Evolutionary conservation across 352 stramenopile genomes (phyloP).

Genomic region (Globisporangium solare): DNA sequence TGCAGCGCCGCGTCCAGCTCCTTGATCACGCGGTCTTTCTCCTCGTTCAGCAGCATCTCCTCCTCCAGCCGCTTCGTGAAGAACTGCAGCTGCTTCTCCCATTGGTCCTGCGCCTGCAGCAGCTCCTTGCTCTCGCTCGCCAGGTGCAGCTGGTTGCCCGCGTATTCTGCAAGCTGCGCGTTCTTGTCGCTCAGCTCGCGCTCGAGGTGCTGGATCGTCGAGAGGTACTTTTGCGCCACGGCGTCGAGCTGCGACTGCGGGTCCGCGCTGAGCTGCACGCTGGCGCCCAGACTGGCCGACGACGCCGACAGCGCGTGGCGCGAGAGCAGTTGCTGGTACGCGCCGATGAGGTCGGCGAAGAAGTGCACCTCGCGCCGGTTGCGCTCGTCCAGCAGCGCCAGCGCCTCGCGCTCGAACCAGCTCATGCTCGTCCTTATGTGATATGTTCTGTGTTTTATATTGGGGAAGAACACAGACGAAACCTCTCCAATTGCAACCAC

Average conservation of each 20-base stretch:
- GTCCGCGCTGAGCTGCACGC: conserved; percentile 14
- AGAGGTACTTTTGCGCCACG: conserved; percentile 42
- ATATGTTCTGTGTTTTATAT: background rate
- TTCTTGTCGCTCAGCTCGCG: conserved; percentile 65
- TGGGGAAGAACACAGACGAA: no score
- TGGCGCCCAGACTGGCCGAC: conserved; percentile 13
- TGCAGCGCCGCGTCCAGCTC: conserved; percentile 51
- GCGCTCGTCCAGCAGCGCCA: conserved; percentile 53
- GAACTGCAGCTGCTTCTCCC: conserved; percentile 48
- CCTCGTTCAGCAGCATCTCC: conserved; percentile 51
- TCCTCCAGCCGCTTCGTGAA: conserved; percentile 55
- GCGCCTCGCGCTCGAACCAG: conserved; percentile 31
- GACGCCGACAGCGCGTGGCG: conserved; percentile 17
- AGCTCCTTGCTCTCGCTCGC: conserved; percentile 75
- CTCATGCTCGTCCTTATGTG: no score
- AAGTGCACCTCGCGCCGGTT: conserved; percentile 55
- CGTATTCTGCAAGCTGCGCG: conserved; percentile 43
- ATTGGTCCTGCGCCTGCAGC: conserved; percentile 55
- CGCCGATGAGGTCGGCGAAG: conserved; percentile 53
- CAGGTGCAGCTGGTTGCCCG: conserved; percentile 55
- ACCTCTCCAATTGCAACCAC: background rate
- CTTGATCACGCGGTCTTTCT: conserved; percentile 67
- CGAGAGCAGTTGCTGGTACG: conserved; percentile 70
- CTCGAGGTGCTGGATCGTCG: conserved; percentile 65
- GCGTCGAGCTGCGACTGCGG: conserved; percentile 24